A percentile compares a stretch with the other conserved stretches of the same genome.
Evolutionary conservation across 148 eudicot species (phyloP).

Genomic region (Fallopia convolvulus): DNA sequence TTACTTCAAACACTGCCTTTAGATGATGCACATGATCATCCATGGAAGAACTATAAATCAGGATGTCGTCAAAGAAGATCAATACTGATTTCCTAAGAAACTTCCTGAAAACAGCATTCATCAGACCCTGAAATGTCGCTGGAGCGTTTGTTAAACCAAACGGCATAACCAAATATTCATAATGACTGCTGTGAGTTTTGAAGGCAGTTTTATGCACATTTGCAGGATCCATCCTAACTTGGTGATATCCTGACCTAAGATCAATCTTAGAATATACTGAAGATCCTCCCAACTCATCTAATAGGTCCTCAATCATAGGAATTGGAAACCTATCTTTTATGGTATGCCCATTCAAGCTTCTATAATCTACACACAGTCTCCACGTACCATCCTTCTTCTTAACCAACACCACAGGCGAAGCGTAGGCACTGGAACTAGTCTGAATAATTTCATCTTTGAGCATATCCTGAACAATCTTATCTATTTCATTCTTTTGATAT

Average conservation of each 20-base stretch:
- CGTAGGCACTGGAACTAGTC: background rate
- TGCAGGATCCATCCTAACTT: background rate
- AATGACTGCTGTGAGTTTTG: background rate
- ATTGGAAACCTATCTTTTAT: no score
- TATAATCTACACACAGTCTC: no score
- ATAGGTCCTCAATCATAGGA: no score
- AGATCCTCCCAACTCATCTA: no score
- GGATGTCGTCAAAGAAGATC: no score
- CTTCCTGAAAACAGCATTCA: background rate
- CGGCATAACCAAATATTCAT: background rate
- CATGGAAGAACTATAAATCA: no score
- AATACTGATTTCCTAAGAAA: background rate
- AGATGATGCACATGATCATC: no score
- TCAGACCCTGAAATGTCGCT: background rate
- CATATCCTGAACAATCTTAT: background rate
- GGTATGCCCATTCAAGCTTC: no score
- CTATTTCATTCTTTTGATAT: background rate
- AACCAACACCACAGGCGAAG: background rate
- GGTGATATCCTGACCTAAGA: background rate
- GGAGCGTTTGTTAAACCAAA: background rate
- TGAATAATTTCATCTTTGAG: background rate
- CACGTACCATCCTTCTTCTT: background rate
- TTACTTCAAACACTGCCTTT: no score
- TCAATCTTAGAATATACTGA: no score
- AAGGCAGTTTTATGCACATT: background rate